Evolutionary conservation across 2,329 filamentous ascomycete genomes (phyloP).

Genomic region (Plectosphaerella plurivora): DNA sequence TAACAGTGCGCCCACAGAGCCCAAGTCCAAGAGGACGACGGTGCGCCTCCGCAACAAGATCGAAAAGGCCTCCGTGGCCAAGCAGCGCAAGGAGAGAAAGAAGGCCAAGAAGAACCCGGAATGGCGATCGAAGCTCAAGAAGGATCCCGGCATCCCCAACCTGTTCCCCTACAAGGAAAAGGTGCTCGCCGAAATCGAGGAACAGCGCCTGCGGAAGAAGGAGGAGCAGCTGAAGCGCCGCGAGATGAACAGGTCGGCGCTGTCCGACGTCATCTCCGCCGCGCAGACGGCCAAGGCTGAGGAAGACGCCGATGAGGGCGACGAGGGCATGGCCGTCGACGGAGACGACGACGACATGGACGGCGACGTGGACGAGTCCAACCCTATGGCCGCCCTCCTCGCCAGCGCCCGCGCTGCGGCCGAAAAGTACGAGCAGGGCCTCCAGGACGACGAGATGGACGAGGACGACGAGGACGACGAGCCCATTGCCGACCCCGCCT

Average conservation of each 20-base stretch:
- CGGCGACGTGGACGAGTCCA: constrained; percentile 63
- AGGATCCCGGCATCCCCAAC: constrained; percentile 96
- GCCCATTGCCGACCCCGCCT: constrained; percentile 43
- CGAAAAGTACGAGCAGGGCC: constrained; percentile 65
- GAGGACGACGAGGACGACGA: constrained; percentile 46
- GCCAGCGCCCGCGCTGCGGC: constrained; percentile 79
- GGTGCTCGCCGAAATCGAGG: constrained; percentile 90
- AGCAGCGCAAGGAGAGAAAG: constrained; percentile 88
- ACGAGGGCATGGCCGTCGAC: constrained; percentile 44
- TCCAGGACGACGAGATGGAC: constrained; percentile 48
- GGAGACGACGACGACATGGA: constrained; percentile 30
- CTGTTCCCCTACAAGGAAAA: constrained; percentile 97
- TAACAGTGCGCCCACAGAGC: constrained; percentile 52
- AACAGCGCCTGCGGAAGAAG: constrained; percentile 73
- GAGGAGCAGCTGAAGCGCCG: constrained; percentile 70
- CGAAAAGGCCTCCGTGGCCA: constrained; percentile 83
- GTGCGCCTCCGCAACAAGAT: constrained; percentile 94
- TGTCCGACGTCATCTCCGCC: constrained; percentile 38
- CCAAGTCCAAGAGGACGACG: constrained; percentile 87
- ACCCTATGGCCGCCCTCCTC: constrained; percentile 88
- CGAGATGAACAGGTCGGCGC: constrained; percentile 67
- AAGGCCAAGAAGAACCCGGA: constrained; percentile 92
- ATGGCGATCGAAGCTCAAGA: constrained; percentile 94
- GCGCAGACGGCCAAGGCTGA: constrained; percentile 36
- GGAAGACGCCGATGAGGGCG: constrained; percentile 40